Evolutionary conservation across 768 basidiomycete species (phyloP), one percentile per base, ranked within the genome.

Genomic region (Russula brevipes): DNA sequence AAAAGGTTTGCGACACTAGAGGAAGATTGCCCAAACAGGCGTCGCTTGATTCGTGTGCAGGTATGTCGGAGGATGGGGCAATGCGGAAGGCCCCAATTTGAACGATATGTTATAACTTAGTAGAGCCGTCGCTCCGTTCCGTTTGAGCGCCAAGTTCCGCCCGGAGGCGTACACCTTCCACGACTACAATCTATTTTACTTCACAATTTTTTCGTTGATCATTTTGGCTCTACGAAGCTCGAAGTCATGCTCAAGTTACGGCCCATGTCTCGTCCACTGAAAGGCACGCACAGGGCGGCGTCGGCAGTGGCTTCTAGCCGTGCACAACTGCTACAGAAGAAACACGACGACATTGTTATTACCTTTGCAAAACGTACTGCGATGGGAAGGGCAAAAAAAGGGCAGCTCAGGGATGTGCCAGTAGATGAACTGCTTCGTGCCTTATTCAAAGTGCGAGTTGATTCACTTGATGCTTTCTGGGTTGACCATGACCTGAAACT

Each of bases 341-440:
- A 80, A 56, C 82, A 87, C 0, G 83, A 91, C 65, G 94, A 96
- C 74, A 89, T 95, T 16, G 94, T 96, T 65, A 86, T 97, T 63
- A 91, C 90, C 2, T 91, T 90, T 68, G 92, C 91, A 12, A 88
- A 88, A 72, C 85, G 94, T 54, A 94, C 91, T n/a, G 85, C 92
- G n/a, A 80, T 93, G 66, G 91, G 92, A 31, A 85, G 79, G 70
- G 87, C 89, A 41, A 91, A 85, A 80, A 98, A 96, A 73, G 96
- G 96, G 30, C 94, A 94, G 61, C 81, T 95, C 71, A 96, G 94
- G 73, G 92, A 97, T 70, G 78, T 82, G 1, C 83, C 87, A 4
- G 89, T 94, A 14, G 96, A 97, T 68, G 92, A 95, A 71, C 79
- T 98, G 60, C 80, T 98, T 66, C 80, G 82, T 63, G 86, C 87